Conservation (phyloP, 331 rosid species). For the Arachis monticola region DNA sequence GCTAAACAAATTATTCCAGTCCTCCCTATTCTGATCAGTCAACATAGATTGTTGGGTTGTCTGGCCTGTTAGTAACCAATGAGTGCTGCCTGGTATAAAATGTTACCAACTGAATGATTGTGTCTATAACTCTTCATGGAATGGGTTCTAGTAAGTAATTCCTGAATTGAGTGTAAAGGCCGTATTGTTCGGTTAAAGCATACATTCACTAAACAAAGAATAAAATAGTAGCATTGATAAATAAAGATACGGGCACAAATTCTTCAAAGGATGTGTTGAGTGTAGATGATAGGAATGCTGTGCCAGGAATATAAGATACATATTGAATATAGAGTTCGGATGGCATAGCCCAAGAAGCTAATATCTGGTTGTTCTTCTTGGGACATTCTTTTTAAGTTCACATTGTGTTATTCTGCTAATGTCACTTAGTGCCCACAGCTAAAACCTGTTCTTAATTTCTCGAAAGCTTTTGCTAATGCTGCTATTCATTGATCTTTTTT, state of each 20-base stretch:
- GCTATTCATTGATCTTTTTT: neutral
- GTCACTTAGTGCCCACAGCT: neutral
- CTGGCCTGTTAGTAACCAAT: neutral
- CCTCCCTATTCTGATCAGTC: neutral
- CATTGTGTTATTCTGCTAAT: slow-evolving; percentile 18
- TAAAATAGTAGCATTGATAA: neutral
- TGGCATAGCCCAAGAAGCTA: too few species aligned
- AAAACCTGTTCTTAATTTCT: neutral
- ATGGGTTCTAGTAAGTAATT: too few species aligned
- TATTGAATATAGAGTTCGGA: neutral
- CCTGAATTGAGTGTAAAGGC: neutral
- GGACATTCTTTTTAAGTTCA: neutral
- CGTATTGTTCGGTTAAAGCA: neutral
- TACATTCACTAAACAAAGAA: neutral
- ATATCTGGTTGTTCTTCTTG: too few species aligned
- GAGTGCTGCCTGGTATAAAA: neutral
- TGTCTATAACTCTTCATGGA: neutral
- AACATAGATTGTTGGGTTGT: neutral
- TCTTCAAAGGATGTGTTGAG: neutral
- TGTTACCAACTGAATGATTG: neutral
- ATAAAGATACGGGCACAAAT: neutral
- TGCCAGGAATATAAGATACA: neutral
- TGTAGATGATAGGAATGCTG: neutral
- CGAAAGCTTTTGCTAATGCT: too few species aligned
- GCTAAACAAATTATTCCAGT: neutral